Percentiles rank a stretch among this genome's conserved stretches.
Evolutionary conservation across 1,284 basidiomycete genomes (phyloP).

Genomic region (Schizophyllum commune): DNA sequence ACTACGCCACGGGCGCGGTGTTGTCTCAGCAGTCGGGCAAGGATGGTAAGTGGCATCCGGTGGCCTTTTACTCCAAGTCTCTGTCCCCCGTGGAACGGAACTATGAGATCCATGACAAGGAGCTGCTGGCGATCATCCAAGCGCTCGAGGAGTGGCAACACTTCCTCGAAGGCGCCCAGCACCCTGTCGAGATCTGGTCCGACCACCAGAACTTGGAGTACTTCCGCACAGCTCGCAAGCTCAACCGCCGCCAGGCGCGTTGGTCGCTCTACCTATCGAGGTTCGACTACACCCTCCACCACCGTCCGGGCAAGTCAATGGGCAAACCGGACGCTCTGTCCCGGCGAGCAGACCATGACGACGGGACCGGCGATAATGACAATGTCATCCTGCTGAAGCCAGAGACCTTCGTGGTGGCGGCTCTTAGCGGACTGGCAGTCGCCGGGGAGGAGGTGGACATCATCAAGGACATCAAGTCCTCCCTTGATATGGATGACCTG

Average conservation of each 20-base stretch:
- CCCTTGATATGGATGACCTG: too few species aligned
- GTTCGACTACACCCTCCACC: constrained; percentile 29
- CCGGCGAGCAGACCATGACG: constrained; percentile 25
- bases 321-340: too few species aligned
- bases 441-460: too few species aligned
- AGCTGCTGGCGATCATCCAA: constrained; percentile 29
- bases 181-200: constrained; percentile 22
- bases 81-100: constrained; percentile 16
- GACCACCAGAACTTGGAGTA: constrained; percentile 34
- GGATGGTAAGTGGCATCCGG: constrained; percentile 15
- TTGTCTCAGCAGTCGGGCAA: constrained; percentile 14
- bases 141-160: constrained; percentile 31
- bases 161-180: constrained; percentile 22
- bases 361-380: constrained; percentile 21
- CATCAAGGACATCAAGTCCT: too few species aligned
- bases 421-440: too few species aligned
- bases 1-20: constrained; percentile 17
- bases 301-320: constrained; percentile 34
- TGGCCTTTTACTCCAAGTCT: constrained; percentile 19
- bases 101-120: constrained; percentile 23
- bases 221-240: constrained; percentile 25
- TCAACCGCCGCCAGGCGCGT: constrained; percentile 31
- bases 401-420: constrained; percentile 12
- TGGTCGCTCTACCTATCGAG: constrained; percentile 29
- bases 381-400: constrained; percentile 21